These are phyloP conservation scores for Opeltia flavorubescens DNA, from an alignment of 495 filamentous ascomycete genomes.

Conservation along the genomic window DNA sequence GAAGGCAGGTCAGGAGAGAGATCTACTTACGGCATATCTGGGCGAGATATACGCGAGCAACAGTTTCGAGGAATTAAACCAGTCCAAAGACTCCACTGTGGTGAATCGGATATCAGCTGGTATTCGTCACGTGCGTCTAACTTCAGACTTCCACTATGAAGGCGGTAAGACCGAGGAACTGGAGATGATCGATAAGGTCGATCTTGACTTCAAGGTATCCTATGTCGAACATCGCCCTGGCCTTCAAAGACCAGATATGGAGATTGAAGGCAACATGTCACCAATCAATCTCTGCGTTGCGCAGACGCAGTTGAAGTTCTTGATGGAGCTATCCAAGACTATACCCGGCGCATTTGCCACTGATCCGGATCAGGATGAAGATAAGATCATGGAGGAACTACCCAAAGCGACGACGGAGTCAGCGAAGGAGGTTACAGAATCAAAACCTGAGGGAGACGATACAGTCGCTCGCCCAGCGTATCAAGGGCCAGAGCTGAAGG, in stretches of 20 bases:
- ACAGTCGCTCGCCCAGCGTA: constrained; percentile 33
- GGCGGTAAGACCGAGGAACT: constrained; percentile 65
- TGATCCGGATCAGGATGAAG: constrained; percentile 52
- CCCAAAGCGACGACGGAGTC: constrained; percentile 41
- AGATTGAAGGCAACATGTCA: constrained; percentile 81
- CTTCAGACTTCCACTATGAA: constrained; percentile 75
- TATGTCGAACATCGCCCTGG: constrained; percentile 73
- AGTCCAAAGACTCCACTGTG: constrained; percentile 44
- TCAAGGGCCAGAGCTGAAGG: constrained; percentile 51
- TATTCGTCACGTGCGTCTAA: constrained; percentile 80
- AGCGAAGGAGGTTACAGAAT: constrained; percentile 24
- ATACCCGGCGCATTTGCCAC: constrained; percentile 76
- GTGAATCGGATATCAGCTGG: constrained; percentile 85
- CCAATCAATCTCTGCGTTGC: constrained; percentile 82
- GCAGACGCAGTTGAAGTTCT: constrained; percentile 77
- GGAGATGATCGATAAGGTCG: constrained; percentile 92
- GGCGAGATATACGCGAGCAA: constrained; percentile 97
- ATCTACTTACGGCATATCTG: constrained; percentile 80
- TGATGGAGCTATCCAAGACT: constrained; percentile 69
- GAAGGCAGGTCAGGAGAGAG: constrained; percentile 46
- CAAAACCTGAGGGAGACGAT: constrained; percentile 19
- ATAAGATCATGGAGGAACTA: constrained; percentile 48
- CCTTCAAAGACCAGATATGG: constrained; percentile 72
- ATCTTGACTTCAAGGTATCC: constrained; percentile 80
- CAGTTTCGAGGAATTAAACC: constrained; percentile 68